These are phyloP conservation scores for Coemansia sp. DNA, from an alignment of 192 early-diverging fungal species.

Conservation along the genomic window DNA sequence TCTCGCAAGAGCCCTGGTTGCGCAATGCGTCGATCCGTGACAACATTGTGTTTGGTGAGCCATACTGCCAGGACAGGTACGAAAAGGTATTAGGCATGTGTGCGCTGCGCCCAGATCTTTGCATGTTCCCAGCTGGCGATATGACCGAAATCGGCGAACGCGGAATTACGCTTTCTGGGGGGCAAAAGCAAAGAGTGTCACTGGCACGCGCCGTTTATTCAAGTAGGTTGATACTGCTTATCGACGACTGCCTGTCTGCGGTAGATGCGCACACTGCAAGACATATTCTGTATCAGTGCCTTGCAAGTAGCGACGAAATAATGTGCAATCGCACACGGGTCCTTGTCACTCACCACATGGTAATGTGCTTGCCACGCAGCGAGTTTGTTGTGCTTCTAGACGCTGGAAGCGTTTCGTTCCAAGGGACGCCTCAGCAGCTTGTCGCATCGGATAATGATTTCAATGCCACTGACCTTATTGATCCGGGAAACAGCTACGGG, in stretches of 20 bases:
- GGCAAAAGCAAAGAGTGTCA: constrained; percentile 82
- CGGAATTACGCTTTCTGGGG: constrained; percentile 81
- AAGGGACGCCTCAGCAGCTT: constrained; percentile 14
- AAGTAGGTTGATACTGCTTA: constrained; percentile 48
- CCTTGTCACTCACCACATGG: constrained; percentile 85
- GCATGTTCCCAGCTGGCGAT: constrained; percentile 81
- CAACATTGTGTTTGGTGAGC: constrained; percentile 84
- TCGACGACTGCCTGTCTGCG: constrained; percentile 90
- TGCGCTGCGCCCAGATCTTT: constrained; percentile 79
- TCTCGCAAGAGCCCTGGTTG: constrained; percentile 74
- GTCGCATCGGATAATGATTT: neutral
- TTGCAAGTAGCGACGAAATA: constrained; percentile 59
- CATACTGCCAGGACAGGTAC: constrained; percentile 72
- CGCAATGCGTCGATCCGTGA: constrained; percentile 73
- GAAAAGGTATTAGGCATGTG: constrained; percentile 74
- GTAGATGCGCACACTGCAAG: constrained; percentile 92
- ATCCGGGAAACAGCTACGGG: neutral
- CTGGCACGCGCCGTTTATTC: constrained; percentile 84
- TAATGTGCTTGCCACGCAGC: constrained; percentile 61
- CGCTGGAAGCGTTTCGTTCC: constrained; percentile 49
- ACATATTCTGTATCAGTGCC: constrained; percentile 75
- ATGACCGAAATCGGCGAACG: constrained; percentile 88
- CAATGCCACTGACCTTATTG: neutral
- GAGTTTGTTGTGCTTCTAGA: constrained; percentile 62
- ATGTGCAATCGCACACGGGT: constrained; percentile 75